Conservation (phyloP, 169 alveolate species). For the Neospora caninum region DNA sequence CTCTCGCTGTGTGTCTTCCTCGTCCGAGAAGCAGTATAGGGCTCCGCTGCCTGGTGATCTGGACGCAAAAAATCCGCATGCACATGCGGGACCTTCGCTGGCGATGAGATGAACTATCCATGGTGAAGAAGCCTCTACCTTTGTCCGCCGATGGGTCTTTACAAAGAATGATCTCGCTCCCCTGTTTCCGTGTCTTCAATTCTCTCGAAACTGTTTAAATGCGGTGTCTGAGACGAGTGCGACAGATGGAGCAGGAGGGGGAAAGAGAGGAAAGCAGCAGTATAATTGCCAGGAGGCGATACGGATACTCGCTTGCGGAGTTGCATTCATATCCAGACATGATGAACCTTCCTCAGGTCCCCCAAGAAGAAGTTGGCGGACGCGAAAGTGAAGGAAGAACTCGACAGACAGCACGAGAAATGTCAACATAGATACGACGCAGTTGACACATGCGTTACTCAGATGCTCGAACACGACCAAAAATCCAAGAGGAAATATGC, state of each 20-base stretch:
- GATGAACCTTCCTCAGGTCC: conserved; percentile 18
- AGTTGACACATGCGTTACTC: neutral
- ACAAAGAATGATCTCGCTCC: no score
- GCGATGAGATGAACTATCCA: no score
- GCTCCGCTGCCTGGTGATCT: neutral
- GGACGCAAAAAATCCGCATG: neutral
- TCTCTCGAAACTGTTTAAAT: no score
- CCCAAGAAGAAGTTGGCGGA: neutral
- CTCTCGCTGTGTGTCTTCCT: neutral
- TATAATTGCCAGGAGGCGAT: conserved; percentile 8
- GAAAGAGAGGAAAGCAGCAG: neutral
- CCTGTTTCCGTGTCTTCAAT: no score
- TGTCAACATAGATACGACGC: conserved; percentile 22
- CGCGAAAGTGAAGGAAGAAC: neutral
- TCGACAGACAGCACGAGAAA: neutral
- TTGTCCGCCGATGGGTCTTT: no score
- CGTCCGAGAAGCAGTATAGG: neutral
- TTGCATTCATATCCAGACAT: conserved; percentile 21
- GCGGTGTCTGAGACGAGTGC: no score
- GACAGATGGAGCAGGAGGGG: no score
- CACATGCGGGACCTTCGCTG: neutral
- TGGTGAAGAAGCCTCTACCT: no score
- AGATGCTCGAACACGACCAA: neutral
- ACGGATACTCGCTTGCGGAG: conserved; percentile 30
- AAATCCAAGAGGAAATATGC: neutral